phyloP scores from a whole-genome alignment of 441 rosid species.

The Biscutella laevigata region DNA sequence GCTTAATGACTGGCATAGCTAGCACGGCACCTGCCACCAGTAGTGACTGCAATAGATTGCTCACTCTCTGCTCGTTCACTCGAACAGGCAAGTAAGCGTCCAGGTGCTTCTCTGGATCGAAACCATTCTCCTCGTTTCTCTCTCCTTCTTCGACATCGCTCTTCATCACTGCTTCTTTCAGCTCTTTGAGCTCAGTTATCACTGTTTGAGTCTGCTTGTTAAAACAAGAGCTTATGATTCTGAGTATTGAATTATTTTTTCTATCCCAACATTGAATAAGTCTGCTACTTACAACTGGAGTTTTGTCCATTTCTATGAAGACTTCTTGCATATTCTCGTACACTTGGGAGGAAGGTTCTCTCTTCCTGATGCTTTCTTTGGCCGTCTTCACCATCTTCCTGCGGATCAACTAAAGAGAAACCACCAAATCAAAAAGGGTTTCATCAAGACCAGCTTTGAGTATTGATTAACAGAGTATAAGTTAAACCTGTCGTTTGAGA shows the following conservation, averaged over 20 bases:
- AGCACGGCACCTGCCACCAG: conserved; percentile 45
- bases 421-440: not conserved
- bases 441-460: not conserved
- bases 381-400: conserved; percentile 70
- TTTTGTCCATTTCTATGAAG: conserved; percentile 57
- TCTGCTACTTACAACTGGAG: conserved; percentile 37
- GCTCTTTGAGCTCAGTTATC: conserved; percentile 41
- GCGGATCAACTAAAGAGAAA: conserved; percentile 52
- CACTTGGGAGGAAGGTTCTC: conserved; percentile 46
- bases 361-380: conserved; percentile 46
- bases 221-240: not conserved
- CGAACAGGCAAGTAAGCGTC: conserved; percentile 68
- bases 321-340: conserved; percentile 68
- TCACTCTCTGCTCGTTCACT: conserved; percentile 73
- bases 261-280: not conserved
- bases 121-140: conserved; percentile 25
- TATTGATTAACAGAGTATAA: not conserved
- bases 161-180: conserved; percentile 61
- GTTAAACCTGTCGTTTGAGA: conserved; percentile 58
- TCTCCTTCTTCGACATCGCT: conserved; percentile 21
- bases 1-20: conserved; percentile 54
- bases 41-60: conserved; percentile 62
- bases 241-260: not conserved
- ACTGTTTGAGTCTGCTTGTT: conserved; percentile 25
- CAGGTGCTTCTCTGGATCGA: conserved; percentile 59